phyloP scores from a whole-genome alignment of 768 basidiomycete genomes.

The Leccinum imitatum region DNA sequence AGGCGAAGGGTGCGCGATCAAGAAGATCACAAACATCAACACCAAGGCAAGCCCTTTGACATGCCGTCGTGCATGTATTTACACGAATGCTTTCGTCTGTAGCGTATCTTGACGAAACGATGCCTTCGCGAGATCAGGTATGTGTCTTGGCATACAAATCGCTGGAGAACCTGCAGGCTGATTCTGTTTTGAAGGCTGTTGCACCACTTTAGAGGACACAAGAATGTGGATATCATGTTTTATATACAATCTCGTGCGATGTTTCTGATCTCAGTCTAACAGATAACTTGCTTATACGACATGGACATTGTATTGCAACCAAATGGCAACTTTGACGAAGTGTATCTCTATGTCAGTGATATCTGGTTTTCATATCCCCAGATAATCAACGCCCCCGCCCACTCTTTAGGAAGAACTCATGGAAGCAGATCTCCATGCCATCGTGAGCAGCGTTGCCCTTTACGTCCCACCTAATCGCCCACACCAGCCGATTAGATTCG shows the following conservation, averaged over 20 bases:
- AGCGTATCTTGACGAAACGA: conserved; percentile 96
- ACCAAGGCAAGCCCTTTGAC: conserved; percentile 61
- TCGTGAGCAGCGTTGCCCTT: conserved; percentile 51
- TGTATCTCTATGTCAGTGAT: conserved; percentile 80
- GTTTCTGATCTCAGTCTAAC: conserved; percentile 11
- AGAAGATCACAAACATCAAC: conserved; percentile 94
- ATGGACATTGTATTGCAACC: conserved; percentile 97
- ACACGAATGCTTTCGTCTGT: conserved; percentile 6
- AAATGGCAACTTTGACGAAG: conserved; percentile 91
- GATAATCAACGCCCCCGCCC: conserved; percentile 1
- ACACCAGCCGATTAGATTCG: conserved; percentile 53
- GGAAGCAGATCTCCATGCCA: conserved; percentile 99
- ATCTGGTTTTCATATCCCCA: neutral
- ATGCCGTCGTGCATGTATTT: conserved; percentile 6
- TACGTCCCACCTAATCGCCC: neutral
- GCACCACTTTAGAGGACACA: conserved; percentile 98
- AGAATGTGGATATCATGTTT: conserved; percentile 67
- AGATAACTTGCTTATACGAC: conserved; percentile 97
- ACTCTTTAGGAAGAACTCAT: conserved; percentile 88
- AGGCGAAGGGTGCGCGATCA: conserved; percentile 90
- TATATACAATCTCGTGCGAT: conserved; percentile 2
- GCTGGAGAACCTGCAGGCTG: conserved; percentile 4
- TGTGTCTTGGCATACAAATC: conserved; percentile 19
- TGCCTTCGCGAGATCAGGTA: conserved; percentile 94
- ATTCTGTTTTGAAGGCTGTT: conserved; percentile 57